A percentile compares a stretch with the other conserved stretches of the same genome.
phyloP scores from a whole-genome alignment of 495 filamentous ascomycete species.

The Saxophila tyrrhenica region DNA sequence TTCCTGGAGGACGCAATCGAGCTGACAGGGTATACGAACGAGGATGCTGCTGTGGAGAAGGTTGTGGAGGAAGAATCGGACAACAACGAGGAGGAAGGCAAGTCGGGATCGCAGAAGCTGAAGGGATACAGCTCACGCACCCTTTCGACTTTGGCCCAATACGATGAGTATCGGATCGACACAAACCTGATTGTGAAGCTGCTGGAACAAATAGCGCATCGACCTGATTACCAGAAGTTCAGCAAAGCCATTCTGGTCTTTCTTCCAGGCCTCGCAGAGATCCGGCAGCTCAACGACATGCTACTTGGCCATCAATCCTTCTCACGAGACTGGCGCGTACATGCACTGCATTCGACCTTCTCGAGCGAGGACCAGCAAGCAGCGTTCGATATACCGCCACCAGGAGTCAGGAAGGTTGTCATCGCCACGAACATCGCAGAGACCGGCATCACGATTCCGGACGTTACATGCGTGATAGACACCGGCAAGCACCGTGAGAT shows the following conservation, averaged over 20 bases:
- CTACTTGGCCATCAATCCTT: conserved; percentile 61
- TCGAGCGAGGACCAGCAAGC: conserved; percentile 92
- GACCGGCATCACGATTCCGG: conserved; percentile 93
- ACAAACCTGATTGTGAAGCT: conserved; percentile 69
- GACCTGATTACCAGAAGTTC: conserved; percentile 51
- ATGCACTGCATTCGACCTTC: conserved; percentile 85
- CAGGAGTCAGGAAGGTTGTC: conserved; percentile 77
- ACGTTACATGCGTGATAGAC: conserved; percentile 91
- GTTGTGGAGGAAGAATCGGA: conserved; percentile 36
- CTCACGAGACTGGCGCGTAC: conserved; percentile 59
- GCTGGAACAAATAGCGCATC: conserved; percentile 57
- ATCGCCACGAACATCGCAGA: conserved; percentile 95
- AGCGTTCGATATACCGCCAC: conserved; percentile 74
- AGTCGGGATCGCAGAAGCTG: conserved; percentile 35
- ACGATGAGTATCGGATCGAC: conserved; percentile 80
- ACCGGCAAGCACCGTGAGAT: conserved; percentile 94
- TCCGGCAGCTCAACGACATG: conserved; percentile 74
- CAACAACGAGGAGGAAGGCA: conserved; percentile 23
- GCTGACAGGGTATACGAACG: conserved; percentile 56
- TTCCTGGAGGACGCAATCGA: conserved; percentile 90
- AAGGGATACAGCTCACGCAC: conserved; percentile 64
- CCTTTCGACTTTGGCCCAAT: conserved; percentile 54
- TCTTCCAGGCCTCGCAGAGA: conserved; percentile 86
- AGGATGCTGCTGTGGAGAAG: conserved; percentile 45
- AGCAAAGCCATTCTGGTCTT: conserved; percentile 93